Conservation (phyloP, 2,329 filamentous ascomycete species). For the Trichoderma oligosporum region DNA sequence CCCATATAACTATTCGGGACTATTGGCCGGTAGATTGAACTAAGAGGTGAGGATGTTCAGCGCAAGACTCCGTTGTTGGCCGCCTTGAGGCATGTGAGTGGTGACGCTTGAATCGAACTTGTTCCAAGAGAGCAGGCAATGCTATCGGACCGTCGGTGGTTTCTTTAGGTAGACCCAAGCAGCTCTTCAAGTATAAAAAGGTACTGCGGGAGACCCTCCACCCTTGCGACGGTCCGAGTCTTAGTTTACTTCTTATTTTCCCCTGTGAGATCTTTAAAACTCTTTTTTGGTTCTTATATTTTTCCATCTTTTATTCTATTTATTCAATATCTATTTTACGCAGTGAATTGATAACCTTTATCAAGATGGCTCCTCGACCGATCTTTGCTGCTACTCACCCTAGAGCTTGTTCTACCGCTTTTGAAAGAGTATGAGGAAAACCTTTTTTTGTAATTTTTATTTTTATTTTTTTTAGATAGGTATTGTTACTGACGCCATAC, state of each 20-base stretch:
- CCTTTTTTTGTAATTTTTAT: too few relatives aligned
- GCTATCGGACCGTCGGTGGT: constrained; percentile 5
- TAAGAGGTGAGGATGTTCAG: background rate
- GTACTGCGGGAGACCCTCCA: background rate
- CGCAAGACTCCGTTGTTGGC: background rate
- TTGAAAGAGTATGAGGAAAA: constrained; percentile 70
- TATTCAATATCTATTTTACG: background rate
- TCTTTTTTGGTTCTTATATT: background rate
- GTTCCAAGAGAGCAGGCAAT: constrained; percentile 3
- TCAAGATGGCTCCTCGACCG: constrained; percentile 61
- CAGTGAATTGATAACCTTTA: background rate
- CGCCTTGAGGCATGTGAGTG: constrained; percentile 2
- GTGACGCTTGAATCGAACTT: constrained; percentile 5
- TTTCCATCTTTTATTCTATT: background rate
- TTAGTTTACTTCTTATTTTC: background rate
- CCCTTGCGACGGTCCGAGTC: constrained; percentile 2
- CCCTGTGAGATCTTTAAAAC: background rate
- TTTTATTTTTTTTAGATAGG: background rate
- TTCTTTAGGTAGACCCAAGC: too few relatives aligned
- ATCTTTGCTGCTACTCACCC: constrained; percentile 95
- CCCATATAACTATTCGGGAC: background rate
- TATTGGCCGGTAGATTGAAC: background rate
- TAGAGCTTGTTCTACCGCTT: constrained; percentile 91
- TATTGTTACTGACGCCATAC: constrained; percentile 2
- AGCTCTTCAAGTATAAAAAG: too few relatives aligned